Evolutionary conservation across 23 red algal genomes (phyloP), one percentile per base, ranked within the genome.

Genomic region (Gracilaria gracilis): DNA sequence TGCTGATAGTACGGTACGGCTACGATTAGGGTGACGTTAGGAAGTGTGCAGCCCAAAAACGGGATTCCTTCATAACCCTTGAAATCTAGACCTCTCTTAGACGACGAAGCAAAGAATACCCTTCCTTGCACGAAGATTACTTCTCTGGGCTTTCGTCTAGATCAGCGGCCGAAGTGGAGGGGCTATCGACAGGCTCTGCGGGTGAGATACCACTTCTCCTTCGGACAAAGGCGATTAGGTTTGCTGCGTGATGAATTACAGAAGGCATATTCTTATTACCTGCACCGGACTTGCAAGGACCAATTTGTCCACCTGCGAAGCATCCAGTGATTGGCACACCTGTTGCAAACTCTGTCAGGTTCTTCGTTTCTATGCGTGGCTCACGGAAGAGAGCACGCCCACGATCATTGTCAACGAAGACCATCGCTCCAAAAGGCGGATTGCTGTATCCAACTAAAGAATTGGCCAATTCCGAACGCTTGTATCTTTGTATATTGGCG

Each of bases 381-480:
- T 95, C 93, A 12, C 93, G 71, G 73, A 95, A 89, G 55, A 90
- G 42, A 32, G 66, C 58, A 25, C 79, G 53, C 13, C 84, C 93
- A 11, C 93, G 71, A 50, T 67, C 44, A 17, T 54, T 46, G 79
- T 83, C 84, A 35, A 84, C 75, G 67, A 95, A 89, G 16, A 90
- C 73, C 50, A 88, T 81, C 7, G 84, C 93, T 25, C 93, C 93
- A 74, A 95, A 78, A 36, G 93, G 93, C 24, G 93, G 76, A 61
- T 95, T 95, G 80, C 84, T 83, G n/a, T 88, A 83, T 12, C 93
- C 93, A 31, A 84, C 84, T 37, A 95, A 64, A 35, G 49, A 82
- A 59, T 83, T 84, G 19, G 93, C 84, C 47, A 95, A 51, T 47
- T 88, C 84, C 27, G 65, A 36, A 34, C 84, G 71, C 93, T 95